phyloP scores from a whole-genome alignment of 306 rosid species.

The Adenanthera pavonina region DNA sequence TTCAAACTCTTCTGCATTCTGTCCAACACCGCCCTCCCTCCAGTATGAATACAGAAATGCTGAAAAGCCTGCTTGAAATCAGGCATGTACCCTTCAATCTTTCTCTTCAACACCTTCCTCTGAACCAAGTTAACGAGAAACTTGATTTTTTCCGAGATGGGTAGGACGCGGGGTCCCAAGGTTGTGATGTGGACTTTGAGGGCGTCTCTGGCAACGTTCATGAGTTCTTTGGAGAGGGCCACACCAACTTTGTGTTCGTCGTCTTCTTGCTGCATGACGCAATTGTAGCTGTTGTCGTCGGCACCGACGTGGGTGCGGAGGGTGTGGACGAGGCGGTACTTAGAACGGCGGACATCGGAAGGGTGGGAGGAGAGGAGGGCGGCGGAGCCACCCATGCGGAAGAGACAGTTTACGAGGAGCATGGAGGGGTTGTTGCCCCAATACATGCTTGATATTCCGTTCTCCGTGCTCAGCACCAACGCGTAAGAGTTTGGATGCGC shows the following conservation, averaged over 20 bases:
- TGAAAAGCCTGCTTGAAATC: conserved; percentile 38
- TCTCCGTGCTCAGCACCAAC: conserved; percentile 39
- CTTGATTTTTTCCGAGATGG: conserved; percentile 35
- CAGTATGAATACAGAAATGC: conserved; percentile 42
- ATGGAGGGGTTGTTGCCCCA: conserved; percentile 43
- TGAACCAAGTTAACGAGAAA: conserved; percentile 8
- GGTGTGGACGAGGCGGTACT: conserved; percentile 38
- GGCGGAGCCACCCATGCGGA: conserved; percentile 48
- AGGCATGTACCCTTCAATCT: conserved; percentile 31
- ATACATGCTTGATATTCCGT: conserved; percentile 27
- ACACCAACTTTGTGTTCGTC: conserved; percentile 25
- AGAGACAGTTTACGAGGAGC: conserved; percentile 41
- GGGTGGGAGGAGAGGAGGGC: conserved; percentile 39
- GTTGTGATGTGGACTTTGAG: conserved; percentile 31
- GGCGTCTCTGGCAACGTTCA: conserved; percentile 33
- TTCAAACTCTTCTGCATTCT: conserved; percentile 29
- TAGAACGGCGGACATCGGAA: conserved; percentile 16
- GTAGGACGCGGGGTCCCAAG: conserved; percentile 34
- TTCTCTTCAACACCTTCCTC: not conserved
- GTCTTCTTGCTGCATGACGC: conserved; percentile 39
- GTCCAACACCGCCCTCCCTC: conserved; percentile 40
- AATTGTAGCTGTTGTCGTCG: conserved; percentile 29
- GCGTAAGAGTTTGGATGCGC: conserved; percentile 41
- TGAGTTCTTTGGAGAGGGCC: conserved; percentile 34
- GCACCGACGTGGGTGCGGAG: conserved; percentile 39